Conservation (phyloP, 768 basidiomycete genomes). For the Hydnomerulius pinastri region DNA sequence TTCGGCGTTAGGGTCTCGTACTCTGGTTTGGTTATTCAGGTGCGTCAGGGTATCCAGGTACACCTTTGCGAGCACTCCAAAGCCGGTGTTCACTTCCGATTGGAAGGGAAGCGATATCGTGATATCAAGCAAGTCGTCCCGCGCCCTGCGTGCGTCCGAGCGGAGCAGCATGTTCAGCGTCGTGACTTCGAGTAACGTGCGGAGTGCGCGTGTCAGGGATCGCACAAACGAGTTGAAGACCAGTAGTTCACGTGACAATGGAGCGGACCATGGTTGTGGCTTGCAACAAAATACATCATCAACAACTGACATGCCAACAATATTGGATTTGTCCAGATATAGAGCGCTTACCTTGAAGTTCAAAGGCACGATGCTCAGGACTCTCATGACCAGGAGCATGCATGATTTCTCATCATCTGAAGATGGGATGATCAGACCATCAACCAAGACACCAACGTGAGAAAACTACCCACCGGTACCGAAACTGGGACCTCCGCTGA, state of each 20-base stretch:
- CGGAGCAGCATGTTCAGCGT: constrained; percentile 92
- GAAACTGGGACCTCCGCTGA: constrained; percentile 95
- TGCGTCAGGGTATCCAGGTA: constrained; percentile 93
- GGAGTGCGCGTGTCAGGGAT: constrained; percentile 85
- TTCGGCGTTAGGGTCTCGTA: constrained; percentile 74
- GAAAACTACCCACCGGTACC: constrained; percentile 67
- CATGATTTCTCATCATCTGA: constrained; percentile 91
- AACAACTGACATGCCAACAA: constrained; percentile 3
- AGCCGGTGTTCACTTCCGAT: constrained; percentile 94
- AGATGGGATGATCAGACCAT: constrained; percentile 21
- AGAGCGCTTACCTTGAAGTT: constrained; percentile 78
- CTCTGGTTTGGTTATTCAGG: constrained; percentile 77
- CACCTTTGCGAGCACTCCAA: constrained; percentile 95
- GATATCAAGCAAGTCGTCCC: constrained; percentile 93
- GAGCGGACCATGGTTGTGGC: constrained; percentile 93
- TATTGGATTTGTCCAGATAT: not conserved
- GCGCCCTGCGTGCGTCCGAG: constrained; percentile 78
- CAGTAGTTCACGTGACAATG: constrained; percentile 91
- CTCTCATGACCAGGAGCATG: constrained; percentile 96
- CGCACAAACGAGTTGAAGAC: constrained; percentile 99
- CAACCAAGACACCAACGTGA: constrained; percentile 30
- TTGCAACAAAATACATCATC: constrained; percentile 34
- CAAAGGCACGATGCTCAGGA: constrained; percentile 91
- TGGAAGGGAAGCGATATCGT: constrained; percentile 94
- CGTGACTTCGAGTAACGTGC: constrained; percentile 88